These are phyloP conservation scores for Luvunga scandens DNA, from an alignment of 345 rosid species.

Conservation along the genomic window DNA sequence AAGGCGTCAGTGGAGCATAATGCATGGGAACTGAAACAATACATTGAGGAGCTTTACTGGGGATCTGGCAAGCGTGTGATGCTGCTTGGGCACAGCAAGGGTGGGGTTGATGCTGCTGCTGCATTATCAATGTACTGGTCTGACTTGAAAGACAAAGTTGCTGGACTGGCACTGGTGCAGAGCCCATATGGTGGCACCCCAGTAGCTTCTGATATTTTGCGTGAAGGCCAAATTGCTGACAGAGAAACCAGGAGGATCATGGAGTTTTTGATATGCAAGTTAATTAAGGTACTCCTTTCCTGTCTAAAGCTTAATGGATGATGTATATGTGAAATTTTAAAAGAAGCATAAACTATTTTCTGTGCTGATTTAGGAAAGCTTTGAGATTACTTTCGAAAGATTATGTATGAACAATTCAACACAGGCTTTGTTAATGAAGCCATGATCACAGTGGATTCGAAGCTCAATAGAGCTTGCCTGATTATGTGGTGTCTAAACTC, in stretches of 20 bases:
- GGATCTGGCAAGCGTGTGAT: conserved; percentile 66
- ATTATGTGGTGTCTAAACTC: not conserved
- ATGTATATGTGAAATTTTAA: not conserved
- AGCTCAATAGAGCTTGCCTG: not conserved
- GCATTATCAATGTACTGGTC: conserved; percentile 56
- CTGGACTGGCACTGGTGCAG: conserved; percentile 70
- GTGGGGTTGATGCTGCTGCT: conserved; percentile 81
- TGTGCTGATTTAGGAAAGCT: not conserved
- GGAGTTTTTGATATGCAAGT: conserved; percentile 66
- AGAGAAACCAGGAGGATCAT: conserved; percentile 63
- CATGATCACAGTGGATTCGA: not conserved
- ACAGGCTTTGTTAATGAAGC: not conserved
- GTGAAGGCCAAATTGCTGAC: conserved; percentile 68
- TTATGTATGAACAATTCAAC: conserved; percentile 3
- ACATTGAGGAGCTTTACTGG: conserved; percentile 77
- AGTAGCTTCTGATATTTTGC: conserved; percentile 66
- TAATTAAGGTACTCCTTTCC: conserved; percentile 48
- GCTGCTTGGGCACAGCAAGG: conserved; percentile 80
- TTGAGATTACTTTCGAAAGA: not conserved
- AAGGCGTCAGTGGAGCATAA: conserved; percentile 76
- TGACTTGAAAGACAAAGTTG: conserved; percentile 59
- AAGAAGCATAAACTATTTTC: not conserved
- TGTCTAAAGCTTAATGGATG: not conserved
- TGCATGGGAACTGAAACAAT: conserved; percentile 68
- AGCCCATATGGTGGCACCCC: conserved; percentile 74